Evolutionary conservation across 1,284 basidiomycete genomes (phyloP).

Genomic region (Earliella scabrosa): DNA sequence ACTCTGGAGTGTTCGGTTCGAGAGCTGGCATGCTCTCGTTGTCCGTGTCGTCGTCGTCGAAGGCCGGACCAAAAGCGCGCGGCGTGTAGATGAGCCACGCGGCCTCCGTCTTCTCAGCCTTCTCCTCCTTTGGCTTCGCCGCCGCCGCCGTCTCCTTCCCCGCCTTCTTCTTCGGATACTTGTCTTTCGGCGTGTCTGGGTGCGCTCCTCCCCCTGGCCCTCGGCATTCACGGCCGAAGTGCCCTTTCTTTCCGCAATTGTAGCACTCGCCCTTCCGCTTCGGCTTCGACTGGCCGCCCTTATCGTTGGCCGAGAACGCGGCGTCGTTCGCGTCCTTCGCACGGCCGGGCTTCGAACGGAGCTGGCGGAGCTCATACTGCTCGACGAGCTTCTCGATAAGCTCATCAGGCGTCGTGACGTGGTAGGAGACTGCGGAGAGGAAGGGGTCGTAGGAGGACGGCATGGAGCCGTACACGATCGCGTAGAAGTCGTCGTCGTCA

Average conservation of each 20-base stretch:
- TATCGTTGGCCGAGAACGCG: slow-evolving; percentile 9
- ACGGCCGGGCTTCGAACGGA: slow-evolving; percentile 1
- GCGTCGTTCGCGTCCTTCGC: neutral
- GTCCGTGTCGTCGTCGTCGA: neutral
- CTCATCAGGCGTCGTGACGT: slow-evolving; percentile 13
- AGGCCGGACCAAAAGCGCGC: neutral
- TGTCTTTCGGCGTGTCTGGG: slow-evolving; percentile 24
- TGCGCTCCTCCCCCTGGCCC: slow-evolving; percentile 34
- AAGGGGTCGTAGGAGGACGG: slow-evolving; percentile 19
- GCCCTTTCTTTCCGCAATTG: slow-evolving; percentile 33
- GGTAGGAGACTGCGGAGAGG: slow-evolving; percentile 9
- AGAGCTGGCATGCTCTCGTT: slow-evolving; percentile 4
- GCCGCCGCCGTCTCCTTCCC: slow-evolving; percentile 15
- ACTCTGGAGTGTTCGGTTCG: too few relatives aligned
- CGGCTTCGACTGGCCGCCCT: slow-evolving; percentile 5
- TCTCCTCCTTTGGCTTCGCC: neutral
- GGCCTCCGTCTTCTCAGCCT: slow-evolving; percentile 4
- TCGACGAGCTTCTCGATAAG: slow-evolving; percentile 21
- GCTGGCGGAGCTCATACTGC: slow-evolving; percentile 17
- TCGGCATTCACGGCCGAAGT: slow-evolving; percentile 32
- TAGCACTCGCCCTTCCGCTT: slow-evolving; percentile 22
- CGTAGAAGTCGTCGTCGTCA: too few relatives aligned
- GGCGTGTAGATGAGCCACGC: slow-evolving; percentile 3
- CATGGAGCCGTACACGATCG: too few relatives aligned
- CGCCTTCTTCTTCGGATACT: too few relatives aligned